These are phyloP conservation scores for Byssochlamys sp. DNA, from an alignment of 2,329 filamentous ascomycete species.

Conservation along the genomic window DNA sequence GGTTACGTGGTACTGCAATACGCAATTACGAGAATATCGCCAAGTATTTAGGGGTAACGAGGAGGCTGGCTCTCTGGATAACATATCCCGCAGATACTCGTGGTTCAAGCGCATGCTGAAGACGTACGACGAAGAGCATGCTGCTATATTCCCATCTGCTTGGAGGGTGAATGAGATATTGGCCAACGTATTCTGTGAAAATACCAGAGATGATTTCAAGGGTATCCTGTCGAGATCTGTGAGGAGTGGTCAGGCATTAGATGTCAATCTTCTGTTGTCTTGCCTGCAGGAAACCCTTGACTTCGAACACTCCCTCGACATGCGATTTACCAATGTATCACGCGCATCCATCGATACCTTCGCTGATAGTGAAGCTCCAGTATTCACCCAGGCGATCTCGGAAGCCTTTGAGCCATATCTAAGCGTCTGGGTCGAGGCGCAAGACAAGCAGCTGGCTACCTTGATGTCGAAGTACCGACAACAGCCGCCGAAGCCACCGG, in stretches of 20 bases:
- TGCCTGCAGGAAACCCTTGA: conserved; percentile 93
- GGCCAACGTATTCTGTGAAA: conserved; percentile 87
- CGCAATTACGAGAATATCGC: conserved; percentile 85
- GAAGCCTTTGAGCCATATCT: conserved; percentile 96
- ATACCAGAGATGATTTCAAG: conserved; percentile 90
- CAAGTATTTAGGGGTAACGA: conserved; percentile 94
- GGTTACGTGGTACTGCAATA: conserved; percentile 96
- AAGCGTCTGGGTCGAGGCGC: conserved; percentile 91
- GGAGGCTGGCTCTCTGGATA: conserved; percentile 90
- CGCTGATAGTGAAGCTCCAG: conserved; percentile 64
- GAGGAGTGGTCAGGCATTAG: conserved; percentile 68
- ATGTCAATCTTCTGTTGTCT: conserved; percentile 78
- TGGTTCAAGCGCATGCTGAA: conserved; percentile 97
- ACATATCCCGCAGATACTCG: conserved; percentile 85
- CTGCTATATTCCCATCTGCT: conserved; percentile 69
- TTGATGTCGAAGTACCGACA: conserved; percentile 82
- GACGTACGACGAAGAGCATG: conserved; percentile 88
- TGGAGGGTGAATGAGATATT: conserved; percentile 89
- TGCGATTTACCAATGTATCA: conserved; percentile 61
- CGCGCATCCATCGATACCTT: conserved; percentile 82
- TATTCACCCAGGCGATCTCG: conserved; percentile 83
- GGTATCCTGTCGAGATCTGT: conserved; percentile 81
- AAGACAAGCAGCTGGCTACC: conserved; percentile 73
- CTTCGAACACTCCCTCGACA: conserved; percentile 86
- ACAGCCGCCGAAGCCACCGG: conserved; percentile 67